Conservation (phyloP, 768 basidiomycete species). For the Clathrus columnatus region DNA sequence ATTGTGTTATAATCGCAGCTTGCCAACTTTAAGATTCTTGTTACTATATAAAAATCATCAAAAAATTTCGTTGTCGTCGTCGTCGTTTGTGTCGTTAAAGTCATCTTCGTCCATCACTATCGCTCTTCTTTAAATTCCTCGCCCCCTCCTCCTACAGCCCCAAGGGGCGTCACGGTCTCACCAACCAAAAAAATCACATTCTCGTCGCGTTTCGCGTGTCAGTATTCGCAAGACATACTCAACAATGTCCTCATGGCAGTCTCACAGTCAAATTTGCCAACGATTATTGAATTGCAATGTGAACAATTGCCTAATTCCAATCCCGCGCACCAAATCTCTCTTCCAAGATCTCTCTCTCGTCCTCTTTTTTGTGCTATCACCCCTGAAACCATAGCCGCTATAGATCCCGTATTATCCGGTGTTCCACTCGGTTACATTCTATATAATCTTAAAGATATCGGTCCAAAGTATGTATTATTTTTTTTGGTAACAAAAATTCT, state of each 20-base stretch:
- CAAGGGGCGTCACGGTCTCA: too few relatives aligned
- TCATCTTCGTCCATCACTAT: too few relatives aligned
- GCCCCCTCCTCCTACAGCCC: too few relatives aligned
- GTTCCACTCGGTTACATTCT: slow-evolving; percentile 59
- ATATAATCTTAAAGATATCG: slow-evolving; percentile 37
- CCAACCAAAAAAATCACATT: too few relatives aligned
- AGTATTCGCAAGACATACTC: not conserved
- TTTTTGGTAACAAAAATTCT: not conserved
- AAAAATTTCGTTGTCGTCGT: too few relatives aligned
- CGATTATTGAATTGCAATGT: not conserved
- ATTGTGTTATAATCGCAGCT: too few relatives aligned
- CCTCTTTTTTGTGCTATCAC: slow-evolving; percentile 52
- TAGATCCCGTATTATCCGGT: slow-evolving; percentile 40
- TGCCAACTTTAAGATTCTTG: too few relatives aligned
- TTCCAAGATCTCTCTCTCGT: slow-evolving; percentile 62
- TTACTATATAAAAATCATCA: too few relatives aligned
- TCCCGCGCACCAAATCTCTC: slow-evolving; percentile 13
- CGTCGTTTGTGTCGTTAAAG: too few relatives aligned
- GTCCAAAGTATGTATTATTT: slow-evolving; percentile 27
- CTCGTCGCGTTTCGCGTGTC: not conserved
- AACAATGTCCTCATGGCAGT: not conserved
- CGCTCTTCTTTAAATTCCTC: too few relatives aligned
- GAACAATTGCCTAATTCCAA: not conserved
- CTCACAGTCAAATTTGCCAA: not conserved
- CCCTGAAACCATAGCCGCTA: slow-evolving; percentile 43